Percentiles rank a stretch among this genome's conserved stretches.
Conservation (phyloP, 179 eudicot genomes). For the Nepenthes alata region DNA sequence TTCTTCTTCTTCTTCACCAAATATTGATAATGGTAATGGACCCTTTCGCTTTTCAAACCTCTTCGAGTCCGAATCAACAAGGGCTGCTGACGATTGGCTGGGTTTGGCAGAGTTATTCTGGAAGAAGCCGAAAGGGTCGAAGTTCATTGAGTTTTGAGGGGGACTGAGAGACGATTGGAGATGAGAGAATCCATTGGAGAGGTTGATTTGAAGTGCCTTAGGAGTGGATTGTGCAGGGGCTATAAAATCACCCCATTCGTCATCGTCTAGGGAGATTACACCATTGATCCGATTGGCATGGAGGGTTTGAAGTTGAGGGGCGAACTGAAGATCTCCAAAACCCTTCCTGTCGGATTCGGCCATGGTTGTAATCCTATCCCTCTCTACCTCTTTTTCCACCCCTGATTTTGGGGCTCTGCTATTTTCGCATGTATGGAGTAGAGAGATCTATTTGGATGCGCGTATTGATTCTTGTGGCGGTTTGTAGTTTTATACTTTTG, state of each 20-base stretch:
- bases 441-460: too few relatives aligned
- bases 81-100: conserved; percentile 2
- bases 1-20: conserved; percentile 47
- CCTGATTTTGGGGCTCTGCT: conserved; percentile 5
- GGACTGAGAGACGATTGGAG: conserved; percentile 6
- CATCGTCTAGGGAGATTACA: conserved; percentile 20
- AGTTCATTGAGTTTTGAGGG: conserved; percentile 1
- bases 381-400: conserved; percentile 3
- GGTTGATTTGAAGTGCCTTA: conserved; percentile 15
- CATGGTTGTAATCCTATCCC: conserved; percentile 8
- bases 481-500: too few relatives aligned
- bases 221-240: conserved; percentile 14
- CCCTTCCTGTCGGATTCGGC: conserved; percentile 30
- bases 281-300: conserved; percentile 13
- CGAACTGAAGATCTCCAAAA: conserved; percentile 46
- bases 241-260: conserved; percentile 64
- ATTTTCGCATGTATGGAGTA: neutral
- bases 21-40: conserved; percentile 62
- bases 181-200: conserved; percentile 12
- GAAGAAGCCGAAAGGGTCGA: conserved; percentile 12
- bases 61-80: conserved; percentile 7
- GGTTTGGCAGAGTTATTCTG: conserved; percentile 5
- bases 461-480: too few relatives aligned
- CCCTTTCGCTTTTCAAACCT: conserved; percentile 35
- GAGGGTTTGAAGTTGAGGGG: conserved; percentile 13